Base-by-base conservation (phyloP, 345 rosid species). In the Sonneratia alba region DNA sequence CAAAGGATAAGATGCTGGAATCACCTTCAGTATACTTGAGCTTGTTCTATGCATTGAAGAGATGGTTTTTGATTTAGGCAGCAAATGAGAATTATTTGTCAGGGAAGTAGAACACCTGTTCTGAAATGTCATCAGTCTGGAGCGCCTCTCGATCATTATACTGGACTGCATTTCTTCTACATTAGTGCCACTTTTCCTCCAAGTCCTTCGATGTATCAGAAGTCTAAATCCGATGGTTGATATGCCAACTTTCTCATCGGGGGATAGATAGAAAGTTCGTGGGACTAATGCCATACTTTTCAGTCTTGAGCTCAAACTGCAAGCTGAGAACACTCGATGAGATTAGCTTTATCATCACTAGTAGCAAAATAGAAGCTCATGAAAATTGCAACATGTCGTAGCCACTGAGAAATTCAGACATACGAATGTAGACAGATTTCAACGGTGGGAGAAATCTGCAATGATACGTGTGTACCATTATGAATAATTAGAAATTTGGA, bases 221-320 rank as follows among this genome's bases (percentile, higher is more conserved):
- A 79, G 32, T 40, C 80, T 85, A 12, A 74, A 71, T 55, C 70
- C 67, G 66, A 75, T 72, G 78, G 71, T 76, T 57, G 76, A 79
- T 79, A 77, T 61, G 21, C 76, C 37, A 45, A 86, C 74, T 74
- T 74, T 82, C 74, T 77, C 83, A 53, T 78, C 83, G 74, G 37
- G 82, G 75, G 75, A 86, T 68, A 82, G 68, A 68, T 79, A 80
- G 70, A 88, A 70, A 61, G 83, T 80, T 57, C 78, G 85, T 48
- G 83, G 76, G 72, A 88, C 76, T 70, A 85, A 74, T 45, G 91
- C 85, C 98, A 93, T 93, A 65, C 67, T 85, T 62, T 27, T 74
- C 71, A 70, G 71, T 53, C 48, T 67, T 66, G 47, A 74, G 74
- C 76, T 72, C 81, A 73, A 73, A 73, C 67, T 68, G 15, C 77